Evolutionary conservation across 441 rosid genomes (phyloP).

Genomic region (Brassica balearica): DNA sequence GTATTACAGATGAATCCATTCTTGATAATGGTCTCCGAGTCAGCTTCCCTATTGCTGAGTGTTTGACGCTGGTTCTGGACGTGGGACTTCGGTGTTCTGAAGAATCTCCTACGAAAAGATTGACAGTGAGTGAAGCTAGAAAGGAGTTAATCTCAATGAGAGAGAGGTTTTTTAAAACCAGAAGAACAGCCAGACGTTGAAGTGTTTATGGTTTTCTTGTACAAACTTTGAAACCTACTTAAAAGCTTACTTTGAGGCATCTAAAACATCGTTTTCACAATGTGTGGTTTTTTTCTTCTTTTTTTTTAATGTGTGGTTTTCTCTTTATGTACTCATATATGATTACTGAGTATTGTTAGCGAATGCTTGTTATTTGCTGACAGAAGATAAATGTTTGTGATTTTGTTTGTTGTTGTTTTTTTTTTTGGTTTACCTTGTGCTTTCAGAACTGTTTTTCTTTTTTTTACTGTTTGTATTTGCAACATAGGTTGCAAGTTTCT

Average conservation of each 20-base stretch:
- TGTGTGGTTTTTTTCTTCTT: background rate
- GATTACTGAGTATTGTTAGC: background rate
- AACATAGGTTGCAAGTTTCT: background rate
- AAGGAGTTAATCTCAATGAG: slow-evolving; percentile 1
- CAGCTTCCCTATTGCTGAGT: background rate
- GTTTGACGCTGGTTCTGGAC: background rate
- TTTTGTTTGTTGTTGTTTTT: background rate
- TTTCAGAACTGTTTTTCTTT: too few relatives aligned
- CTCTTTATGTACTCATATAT: background rate
- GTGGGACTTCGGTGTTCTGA: background rate
- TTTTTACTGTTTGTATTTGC: background rate
- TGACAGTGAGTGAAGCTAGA: background rate
- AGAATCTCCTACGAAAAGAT: background rate
- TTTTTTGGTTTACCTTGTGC: background rate
- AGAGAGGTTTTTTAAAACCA: slow-evolving; percentile 5
- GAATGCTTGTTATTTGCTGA: background rate
- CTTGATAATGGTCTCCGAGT: slow-evolving; percentile 1
- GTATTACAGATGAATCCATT: background rate
- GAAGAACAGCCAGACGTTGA: background rate
- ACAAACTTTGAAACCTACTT: slow-evolving; percentile 5
- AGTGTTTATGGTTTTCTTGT: background rate
- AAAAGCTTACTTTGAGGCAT: background rate
- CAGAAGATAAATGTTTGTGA: background rate
- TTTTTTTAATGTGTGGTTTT: background rate
- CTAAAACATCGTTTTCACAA: background rate